Base-by-base conservation (phyloP, 2,329 filamentous ascomycete species). In the Curvularia eragrostidis region DNA sequence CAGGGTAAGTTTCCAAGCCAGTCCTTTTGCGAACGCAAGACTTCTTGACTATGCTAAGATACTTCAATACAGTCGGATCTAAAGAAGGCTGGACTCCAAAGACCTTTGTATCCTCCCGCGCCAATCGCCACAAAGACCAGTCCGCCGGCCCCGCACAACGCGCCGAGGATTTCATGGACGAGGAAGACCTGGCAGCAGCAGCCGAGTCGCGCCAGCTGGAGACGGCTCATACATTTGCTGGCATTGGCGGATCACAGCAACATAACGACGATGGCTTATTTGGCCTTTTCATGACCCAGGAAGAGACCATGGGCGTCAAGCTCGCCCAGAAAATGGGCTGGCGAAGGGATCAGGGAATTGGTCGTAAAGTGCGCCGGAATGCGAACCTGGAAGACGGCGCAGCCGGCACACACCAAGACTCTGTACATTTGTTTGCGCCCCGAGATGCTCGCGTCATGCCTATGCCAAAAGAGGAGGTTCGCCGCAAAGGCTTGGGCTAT, bases 71-170 rank as follows among this genome's bases (percentile, higher is more conserved):
- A 5, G 95, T 98, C 66, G 95, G 95, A 52, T 97, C 94, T 55
- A 98, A 98, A 78, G 94, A 99, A 82, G 95, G 95, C 80, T 99
- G 94, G 94, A 89, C 91, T 0, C 95, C 95, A 1, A 88, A 91
- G 21, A 90, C 91, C 0, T 99, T 98, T 76, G 89, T 96, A 9
- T 98, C 94, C 6, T 97, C 93, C 50, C 90, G 95, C 23, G 81
- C 86, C 38, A 91, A 91, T 69, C 90, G 93, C 54, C 87, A 84
- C 63, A 91, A 91, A 72, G 85, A 90, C 80, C 82, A 81, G 32
- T 58, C 81, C n/a, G 83, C 85, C 61, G 66, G 78, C 2, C 65
- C 67, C 19, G 78, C 84, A 62, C 87, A 90, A 72, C 87, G 88
- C 47, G 86, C 88, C 0, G 93, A 98, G 75, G 93, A 98, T 72